A percentile compares a stretch with the other conserved stretches of the same genome.
Conservation (phyloP, 2,329 filamentous ascomycete species). For the Neopestalotiopsis sp. region DNA sequence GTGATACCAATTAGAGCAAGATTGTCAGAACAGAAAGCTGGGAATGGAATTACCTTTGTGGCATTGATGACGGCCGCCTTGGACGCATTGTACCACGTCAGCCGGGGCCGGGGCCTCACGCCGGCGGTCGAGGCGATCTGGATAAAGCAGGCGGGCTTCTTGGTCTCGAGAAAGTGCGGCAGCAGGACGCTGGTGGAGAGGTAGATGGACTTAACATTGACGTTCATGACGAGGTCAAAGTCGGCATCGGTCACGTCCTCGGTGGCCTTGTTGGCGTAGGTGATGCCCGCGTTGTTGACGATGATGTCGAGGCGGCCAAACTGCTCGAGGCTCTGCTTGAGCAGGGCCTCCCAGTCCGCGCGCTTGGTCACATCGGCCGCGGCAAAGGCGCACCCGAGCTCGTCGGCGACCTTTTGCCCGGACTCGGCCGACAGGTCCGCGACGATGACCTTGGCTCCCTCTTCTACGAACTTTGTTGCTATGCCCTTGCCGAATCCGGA, state of each 20-base stretch:
- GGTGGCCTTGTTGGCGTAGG: slow-evolving; percentile 67
- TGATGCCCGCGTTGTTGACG: slow-evolving; percentile 66
- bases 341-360: slow-evolving; percentile 57
- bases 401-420: slow-evolving; percentile 52
- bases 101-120: slow-evolving; percentile 61
- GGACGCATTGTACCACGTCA: slow-evolving; percentile 75
- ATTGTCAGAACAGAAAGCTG: neutral
- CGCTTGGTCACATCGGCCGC: slow-evolving; percentile 56
- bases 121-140: slow-evolving; percentile 71
- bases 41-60: slow-evolving; percentile 42
- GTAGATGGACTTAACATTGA: slow-evolving; percentile 74
- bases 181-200: slow-evolving; percentile 64
- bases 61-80: slow-evolving; percentile 68
- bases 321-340: slow-evolving; percentile 49
- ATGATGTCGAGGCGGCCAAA: slow-evolving; percentile 62
- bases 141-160: slow-evolving; percentile 65
- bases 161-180: slow-evolving; percentile 63
- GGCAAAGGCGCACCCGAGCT: slow-evolving; percentile 50
- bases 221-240: slow-evolving; percentile 69
- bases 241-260: slow-evolving; percentile 68
- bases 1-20: too few relatives aligned
- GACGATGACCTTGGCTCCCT: slow-evolving; percentile 67
- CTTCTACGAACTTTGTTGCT: slow-evolving; percentile 60
- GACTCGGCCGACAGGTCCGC: slow-evolving; percentile 63
- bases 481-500: slow-evolving; percentile 71